Conservation (phyloP, 1,139 yeast species). For the Yamadazyma triangularis region DNA sequence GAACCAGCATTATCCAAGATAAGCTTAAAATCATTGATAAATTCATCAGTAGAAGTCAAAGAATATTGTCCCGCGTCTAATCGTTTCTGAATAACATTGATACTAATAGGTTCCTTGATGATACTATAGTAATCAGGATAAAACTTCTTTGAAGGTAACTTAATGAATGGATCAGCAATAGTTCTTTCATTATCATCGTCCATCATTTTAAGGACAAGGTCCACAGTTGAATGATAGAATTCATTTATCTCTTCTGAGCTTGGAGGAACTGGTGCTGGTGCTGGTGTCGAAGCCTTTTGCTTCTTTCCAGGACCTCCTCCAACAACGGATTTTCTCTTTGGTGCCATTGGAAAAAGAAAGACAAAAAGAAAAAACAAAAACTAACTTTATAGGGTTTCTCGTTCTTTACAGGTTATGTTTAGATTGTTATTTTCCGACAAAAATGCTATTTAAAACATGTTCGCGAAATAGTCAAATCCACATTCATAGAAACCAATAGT, state of each 20-base stretch:
- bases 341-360: too few relatives aligned
- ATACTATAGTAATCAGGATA: slow-evolving; percentile 81
- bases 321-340: slow-evolving; percentile 20
- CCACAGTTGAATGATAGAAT: slow-evolving; percentile 25
- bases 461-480: too few relatives aligned
- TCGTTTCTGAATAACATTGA: slow-evolving; percentile 57
- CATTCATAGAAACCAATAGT: too few relatives aligned
- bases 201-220: slow-evolving; percentile 21
- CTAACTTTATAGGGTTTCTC: too few relatives aligned
- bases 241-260: slow-evolving; percentile 20
- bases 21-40: slow-evolving; percentile 51
- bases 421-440: not conserved
- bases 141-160: slow-evolving; percentile 66
- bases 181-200: slow-evolving; percentile 29
- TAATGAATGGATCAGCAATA: slow-evolving; percentile 53
- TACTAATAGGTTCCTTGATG: slow-evolving; percentile 61
- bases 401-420: too few relatives aligned
- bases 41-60: slow-evolving; percentile 27
- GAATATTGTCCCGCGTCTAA: slow-evolving; percentile 31
- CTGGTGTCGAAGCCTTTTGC: slow-evolving; percentile 3
- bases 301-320: slow-evolving; percentile 10
- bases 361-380: too few relatives aligned
- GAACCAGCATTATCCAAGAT: slow-evolving; percentile 56
- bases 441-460: too few relatives aligned
- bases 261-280: too few relatives aligned